Evolutionary conservation across 331 rosid species (phyloP), one percentile per base, ranked within the genome.

Genomic region (Prunus yedoensis): DNA sequence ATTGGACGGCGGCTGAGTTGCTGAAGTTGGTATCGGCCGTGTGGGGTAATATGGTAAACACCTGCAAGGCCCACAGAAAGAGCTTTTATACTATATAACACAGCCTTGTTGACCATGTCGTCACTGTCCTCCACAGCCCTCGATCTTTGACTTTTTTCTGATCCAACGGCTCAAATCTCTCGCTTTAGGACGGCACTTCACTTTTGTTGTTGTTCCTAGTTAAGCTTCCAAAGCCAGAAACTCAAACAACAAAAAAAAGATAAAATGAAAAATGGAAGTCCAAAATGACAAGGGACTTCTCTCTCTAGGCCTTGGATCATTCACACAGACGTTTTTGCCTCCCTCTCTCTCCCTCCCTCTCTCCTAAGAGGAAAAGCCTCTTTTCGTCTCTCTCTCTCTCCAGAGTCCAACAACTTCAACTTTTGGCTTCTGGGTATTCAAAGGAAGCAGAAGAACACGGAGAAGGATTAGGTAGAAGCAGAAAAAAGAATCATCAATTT

Each of bases 261-360:
- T 35, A 0, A 43, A 73, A 16, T 25, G 16, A 43, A 57, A 56
- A 74, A 18, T 20, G 52, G 18, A 57, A 66, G 43, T 70, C 28
- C 61, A 28, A 58, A 32, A 62, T 64, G 65, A 62, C 56, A 41
- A 25, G 60, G 21, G 77, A 70, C 62, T 70, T 70, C 45, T 32
- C 62, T 38, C 5, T 46, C 16, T 6, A 59, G 25, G 64, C 82
- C 76, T 83, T 70, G 77, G 79, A 83, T 84, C 82, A 79, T 80
- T 81, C 88, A 65, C 66, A 74, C 83, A 30, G 38, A 70, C 79
- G 82, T 68, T 62, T 74, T 54, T 70, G 58, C 81, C 64, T 18
- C 79, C 35, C 53, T 52, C 17, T 14, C 63, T 3, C 7, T 57
- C 54, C 20, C 50, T 45, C 10, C 67, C 50, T 63, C 66, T 79